A percentile compares a stretch with the other conserved stretches of the same genome.
Conservation (phyloP, 2,329 filamentous ascomycete species). For the Botrytis byssoidea region DNA sequence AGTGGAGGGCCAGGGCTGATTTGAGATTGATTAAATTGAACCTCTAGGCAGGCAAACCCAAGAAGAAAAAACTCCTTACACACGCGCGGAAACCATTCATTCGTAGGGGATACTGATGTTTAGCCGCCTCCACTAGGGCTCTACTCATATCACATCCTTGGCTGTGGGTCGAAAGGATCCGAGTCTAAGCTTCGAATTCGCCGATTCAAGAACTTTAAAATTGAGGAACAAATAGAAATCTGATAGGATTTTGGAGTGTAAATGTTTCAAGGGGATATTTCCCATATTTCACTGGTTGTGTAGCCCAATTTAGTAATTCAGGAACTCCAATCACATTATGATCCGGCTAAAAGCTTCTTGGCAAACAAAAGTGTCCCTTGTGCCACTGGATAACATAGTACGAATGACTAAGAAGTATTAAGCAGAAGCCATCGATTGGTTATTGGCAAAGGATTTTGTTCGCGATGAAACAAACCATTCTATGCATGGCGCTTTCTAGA, state of each 20-base stretch:
- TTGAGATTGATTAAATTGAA: not conserved
- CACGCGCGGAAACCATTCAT: conserved; percentile 1
- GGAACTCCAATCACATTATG: not conserved
- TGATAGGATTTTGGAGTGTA: not conserved
- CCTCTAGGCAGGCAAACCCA: not conserved
- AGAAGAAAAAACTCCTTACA: too few relatives aligned
- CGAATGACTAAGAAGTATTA: conserved; percentile 1
- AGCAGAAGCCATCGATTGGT: not conserved
- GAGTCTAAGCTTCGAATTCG: not conserved
- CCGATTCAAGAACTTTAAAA: not conserved
- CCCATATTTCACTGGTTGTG: not conserved
- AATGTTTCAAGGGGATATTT: not conserved
- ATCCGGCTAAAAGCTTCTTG: not conserved
- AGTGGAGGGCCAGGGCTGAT: conserved; percentile 1
- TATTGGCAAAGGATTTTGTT: not conserved
- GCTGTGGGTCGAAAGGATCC: not conserved
- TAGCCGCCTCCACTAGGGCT: not conserved
- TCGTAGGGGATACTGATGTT: not conserved
- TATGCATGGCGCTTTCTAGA: not conserved
- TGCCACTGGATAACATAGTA: not conserved
- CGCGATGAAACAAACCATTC: not conserved
- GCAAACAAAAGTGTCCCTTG: not conserved
- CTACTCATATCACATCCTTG: not conserved
- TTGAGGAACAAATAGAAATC: not conserved
- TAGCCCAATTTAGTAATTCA: not conserved